Conservation (phyloP, 305 asterid species). For the Fraxinus dipetala region DNA sequence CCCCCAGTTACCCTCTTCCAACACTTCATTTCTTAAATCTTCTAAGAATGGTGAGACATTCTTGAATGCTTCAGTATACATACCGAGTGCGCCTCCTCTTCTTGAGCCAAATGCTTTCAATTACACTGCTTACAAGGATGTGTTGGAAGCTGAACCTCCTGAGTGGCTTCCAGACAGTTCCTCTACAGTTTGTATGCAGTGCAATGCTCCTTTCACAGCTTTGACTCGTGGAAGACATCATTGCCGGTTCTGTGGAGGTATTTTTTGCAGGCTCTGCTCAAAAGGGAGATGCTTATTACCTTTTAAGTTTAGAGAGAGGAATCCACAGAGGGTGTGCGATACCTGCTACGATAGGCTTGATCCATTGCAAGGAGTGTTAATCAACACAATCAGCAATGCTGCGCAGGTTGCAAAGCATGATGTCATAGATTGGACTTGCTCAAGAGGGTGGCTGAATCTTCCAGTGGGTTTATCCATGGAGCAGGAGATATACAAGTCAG, state of each 20-base stretch:
- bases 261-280: slow-evolving; percentile 87
- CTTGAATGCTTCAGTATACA: slow-evolving; percentile 83
- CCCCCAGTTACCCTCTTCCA: slow-evolving; percentile 55
- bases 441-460: slow-evolving; percentile 94
- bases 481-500: slow-evolving; percentile 86
- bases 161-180: slow-evolving; percentile 99
- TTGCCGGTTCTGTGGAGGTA: slow-evolving; percentile 93
- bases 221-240: slow-evolving; percentile 96
- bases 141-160: slow-evolving; percentile 94
- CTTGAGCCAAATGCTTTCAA: slow-evolving; percentile 58
- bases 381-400: slow-evolving; percentile 88
- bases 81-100: slow-evolving; percentile 98
- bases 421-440: slow-evolving; percentile 94
- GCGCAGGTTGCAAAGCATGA: slow-evolving; percentile 93
- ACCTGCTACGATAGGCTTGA: slow-evolving; percentile 96
- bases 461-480: slow-evolving; percentile 96
- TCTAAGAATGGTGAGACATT: slow-evolving; percentile 80
- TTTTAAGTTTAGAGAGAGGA: slow-evolving; percentile 83
- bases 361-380: slow-evolving; percentile 78
- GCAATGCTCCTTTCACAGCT: slow-evolving; percentile 81
- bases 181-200: slow-evolving; percentile 79
- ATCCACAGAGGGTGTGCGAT: slow-evolving; percentile 95
- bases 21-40: slow-evolving; percentile 81
- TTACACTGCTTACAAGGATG: slow-evolving; percentile 67
- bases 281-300: slow-evolving; percentile 89